A percentile compares a stretch with the other conserved stretches of the same genome.
Conservation (phyloP, 2,329 filamentous ascomycete species). For the Colletotrichum aenigma region DNA sequence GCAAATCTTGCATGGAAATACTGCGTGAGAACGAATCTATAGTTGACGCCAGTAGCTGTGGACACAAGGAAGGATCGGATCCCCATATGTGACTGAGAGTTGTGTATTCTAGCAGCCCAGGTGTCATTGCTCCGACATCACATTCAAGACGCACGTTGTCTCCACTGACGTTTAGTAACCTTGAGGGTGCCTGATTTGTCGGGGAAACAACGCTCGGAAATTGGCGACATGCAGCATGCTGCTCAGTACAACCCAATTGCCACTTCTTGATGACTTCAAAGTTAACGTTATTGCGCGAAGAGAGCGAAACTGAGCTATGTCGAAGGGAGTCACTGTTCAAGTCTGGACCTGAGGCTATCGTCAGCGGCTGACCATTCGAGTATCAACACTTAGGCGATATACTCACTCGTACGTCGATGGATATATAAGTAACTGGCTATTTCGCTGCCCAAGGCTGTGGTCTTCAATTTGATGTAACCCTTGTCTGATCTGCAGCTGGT, state of each 20-base stretch:
- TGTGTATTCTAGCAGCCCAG: neutral
- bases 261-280: neutral
- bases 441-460: neutral
- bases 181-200: neutral
- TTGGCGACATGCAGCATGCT: neutral
- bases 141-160: neutral
- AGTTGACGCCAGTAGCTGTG: neutral
- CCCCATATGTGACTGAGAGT: neutral
- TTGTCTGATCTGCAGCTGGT: neutral
- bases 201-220: neutral
- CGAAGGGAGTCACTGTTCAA: neutral
- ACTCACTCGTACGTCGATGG: neutral
- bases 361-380: neutral
- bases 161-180: neutral
- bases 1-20: neutral
- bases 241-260: neutral
- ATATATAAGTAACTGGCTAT: neutral
- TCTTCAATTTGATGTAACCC: neutral
- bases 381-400: neutral
- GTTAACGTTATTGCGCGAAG: neutral
- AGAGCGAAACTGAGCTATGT: neutral
- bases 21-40: neutral
- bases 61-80: neutral
- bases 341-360: neutral
- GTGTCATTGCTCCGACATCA: neutral